Evolutionary conservation across 1,284 basidiomycete genomes (phyloP), one percentile per base, ranked within the genome.

Genomic region (Trametes versicolor): DNA sequence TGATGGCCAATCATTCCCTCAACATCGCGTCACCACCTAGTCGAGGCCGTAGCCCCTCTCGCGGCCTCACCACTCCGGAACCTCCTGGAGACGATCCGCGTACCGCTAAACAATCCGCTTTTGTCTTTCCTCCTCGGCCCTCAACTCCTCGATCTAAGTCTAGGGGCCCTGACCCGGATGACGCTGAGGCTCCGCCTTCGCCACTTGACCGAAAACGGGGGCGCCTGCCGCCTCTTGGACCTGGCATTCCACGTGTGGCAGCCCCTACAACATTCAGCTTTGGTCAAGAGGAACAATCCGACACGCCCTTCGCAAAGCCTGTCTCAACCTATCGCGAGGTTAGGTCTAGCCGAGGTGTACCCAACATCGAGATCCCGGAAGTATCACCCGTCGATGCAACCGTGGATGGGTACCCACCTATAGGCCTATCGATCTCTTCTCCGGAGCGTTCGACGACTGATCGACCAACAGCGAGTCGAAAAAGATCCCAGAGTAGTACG

Each of bases 91-190:
- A 82, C 15, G 84, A 86, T 39, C 76, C 79, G 21, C 74, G 79
- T 23, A 78, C 81, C 23, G 78, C 84, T 1, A 85, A 82, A 68
- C 84, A 83, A 58, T 78, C 80, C 21, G 80, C 82, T 54, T 89
- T 89, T 64, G 83, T 83, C 1, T 88, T 90, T 63, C 87, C 88
- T 41, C 79, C 80, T 1, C 74, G 79, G 25, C 70, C 80, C 3
- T 73, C 75, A 2, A 73, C 78, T 25, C 73, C 77, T 23, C 75
- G 77, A 37, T 66, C 70, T 7, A 77, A 75, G 62, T 76, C 77
- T 4, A 74, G 70, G 10, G 39, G 64, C 25, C 63, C 58, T 25
- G 65, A 73, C 15, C 67, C 68, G n/a, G 74, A 77, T 36, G 73
- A 76, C 39, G 66, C 63, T n/a, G 65, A 73, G 58, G 54, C 59